Evolutionary conservation across 164 flowering plant species (phyloP), one percentile per base, ranked within the genome.

Genomic region (Aristolochia californica): DNA sequence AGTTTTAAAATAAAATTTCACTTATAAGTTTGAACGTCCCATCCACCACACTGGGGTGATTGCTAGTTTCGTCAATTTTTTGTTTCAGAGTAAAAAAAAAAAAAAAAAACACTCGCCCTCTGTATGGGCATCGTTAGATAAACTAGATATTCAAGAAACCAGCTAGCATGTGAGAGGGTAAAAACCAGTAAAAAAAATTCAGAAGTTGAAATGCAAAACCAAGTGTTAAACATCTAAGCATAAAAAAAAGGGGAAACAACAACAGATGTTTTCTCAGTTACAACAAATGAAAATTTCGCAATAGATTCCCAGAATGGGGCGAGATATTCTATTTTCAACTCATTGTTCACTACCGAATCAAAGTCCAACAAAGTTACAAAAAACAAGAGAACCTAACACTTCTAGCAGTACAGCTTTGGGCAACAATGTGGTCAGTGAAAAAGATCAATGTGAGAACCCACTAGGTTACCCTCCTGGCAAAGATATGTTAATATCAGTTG

Each of bases 401-500:
- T 34, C n/a, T n/a, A n/a, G n/a, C n/a, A n/a, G n/a, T n/a, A n/a
- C n/a, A n/a, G n/a, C n/a, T 34, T 34, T 1, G 7, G 10, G 40
- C 40, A 34, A 34, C 20, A 59, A 56, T 67, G 61, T 55, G 62
- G 79, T 79, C 76, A 76, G 77, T 66, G 38, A 45, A 68, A 49
- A 67, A 62, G 64, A 60, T 67, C 56, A 38, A 22, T 30, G 22
- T 23, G 63, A 62, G 43, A 49, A 62, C 43, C 16, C 16, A 27
- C 21, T 30, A 15, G 13, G 21, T 50, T 64, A 80, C 26, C 78
- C 74, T 58, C 69, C 81, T 10, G 77, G 89, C 72, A 84, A 58
- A 14, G 88, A 71, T 47, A 77, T 76, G 61, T 91, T 84, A 48
- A 79, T 83, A 72, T 93, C 96, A 53, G 94, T 70, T 25, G 48